These are phyloP conservation scores for Phytophthora europaea DNA, from an alignment of 352 stramenopile genomes.

Conservation along the genomic window DNA sequence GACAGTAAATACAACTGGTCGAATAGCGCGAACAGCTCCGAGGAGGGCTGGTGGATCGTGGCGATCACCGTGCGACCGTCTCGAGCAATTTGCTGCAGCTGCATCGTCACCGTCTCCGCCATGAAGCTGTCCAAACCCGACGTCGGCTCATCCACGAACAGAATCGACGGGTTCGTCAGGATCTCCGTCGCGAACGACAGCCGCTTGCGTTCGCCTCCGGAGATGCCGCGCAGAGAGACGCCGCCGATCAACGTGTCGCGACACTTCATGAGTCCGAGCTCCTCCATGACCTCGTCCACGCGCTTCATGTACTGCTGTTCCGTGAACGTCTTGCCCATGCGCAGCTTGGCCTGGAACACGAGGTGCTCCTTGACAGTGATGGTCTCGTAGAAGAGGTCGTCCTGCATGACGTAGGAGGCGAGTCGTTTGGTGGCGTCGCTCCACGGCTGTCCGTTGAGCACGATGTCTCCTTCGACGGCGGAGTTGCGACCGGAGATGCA, in stretches of 20 bases:
- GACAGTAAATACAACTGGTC: constrained; percentile 47
- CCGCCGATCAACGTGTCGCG: constrained; percentile 60
- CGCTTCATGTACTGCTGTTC: constrained; percentile 36
- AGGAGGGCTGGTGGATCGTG: constrained; percentile 87
- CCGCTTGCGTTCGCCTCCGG: constrained; percentile 79
- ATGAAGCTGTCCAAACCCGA: constrained; percentile 61
- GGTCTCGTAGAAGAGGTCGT: constrained; percentile 92
- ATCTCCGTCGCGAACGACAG: constrained; percentile 84
- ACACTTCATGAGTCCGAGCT: constrained; percentile 55
- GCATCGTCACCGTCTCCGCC: constrained; percentile 49
- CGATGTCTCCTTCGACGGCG: constrained; percentile 61
- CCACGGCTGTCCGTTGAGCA: constrained; percentile 65
- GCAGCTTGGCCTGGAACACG: constrained; percentile 80
- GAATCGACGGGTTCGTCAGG: constrained; percentile 64
- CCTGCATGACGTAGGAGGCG: constrained; percentile 89
- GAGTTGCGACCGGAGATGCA: constrained; percentile 80
- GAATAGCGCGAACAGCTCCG: constrained; percentile 51
- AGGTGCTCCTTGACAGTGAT: constrained; percentile 86
- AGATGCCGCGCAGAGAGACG: constrained; percentile 55
- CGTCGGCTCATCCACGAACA: constrained; percentile 86
- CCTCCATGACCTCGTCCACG: constrained; percentile 55
- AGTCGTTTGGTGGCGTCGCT: constrained; percentile 44
- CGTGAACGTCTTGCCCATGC: constrained; percentile 53
- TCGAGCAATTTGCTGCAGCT: constrained; percentile 72
- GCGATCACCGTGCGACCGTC: constrained; percentile 86